Conservation (phyloP, 768 basidiomycete genomes). For the Podaxis rugospora region DNA sequence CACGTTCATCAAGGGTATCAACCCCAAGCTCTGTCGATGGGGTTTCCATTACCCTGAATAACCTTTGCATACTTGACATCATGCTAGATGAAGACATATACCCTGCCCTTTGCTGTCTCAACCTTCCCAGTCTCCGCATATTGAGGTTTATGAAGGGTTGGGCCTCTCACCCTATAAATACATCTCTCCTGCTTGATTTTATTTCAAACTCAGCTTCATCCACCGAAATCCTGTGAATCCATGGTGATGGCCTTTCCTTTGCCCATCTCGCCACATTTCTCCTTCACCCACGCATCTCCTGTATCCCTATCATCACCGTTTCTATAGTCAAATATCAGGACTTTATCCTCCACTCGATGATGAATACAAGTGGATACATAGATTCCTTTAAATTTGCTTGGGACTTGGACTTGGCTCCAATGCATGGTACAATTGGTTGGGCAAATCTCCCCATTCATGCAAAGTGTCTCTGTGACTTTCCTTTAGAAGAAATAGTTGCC, state of each 20-base stretch:
- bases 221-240: not conserved
- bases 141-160: not conserved
- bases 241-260: not conserved
- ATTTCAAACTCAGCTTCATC: not conserved
- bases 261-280: not conserved
- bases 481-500: not conserved
- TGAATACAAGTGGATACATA: not conserved
- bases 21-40: not conserved
- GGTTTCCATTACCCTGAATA: not conserved
- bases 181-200: not conserved
- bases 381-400: not conserved
- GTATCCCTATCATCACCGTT: not conserved
- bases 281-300: not conserved
- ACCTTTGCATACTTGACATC: not conserved
- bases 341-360: not conserved
- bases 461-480: not conserved
- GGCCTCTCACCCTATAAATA: not conserved
- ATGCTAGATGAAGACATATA: not conserved
- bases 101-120: not conserved
- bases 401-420: not conserved
- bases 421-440: not conserved
- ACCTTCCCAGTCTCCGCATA: not conserved
- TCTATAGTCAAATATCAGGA: not conserved
- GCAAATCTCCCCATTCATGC: not conserved
- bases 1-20: too few species aligned